Conservation (phyloP, 176 grass and related monocot genomes). For the Oryza rufipogon region DNA sequence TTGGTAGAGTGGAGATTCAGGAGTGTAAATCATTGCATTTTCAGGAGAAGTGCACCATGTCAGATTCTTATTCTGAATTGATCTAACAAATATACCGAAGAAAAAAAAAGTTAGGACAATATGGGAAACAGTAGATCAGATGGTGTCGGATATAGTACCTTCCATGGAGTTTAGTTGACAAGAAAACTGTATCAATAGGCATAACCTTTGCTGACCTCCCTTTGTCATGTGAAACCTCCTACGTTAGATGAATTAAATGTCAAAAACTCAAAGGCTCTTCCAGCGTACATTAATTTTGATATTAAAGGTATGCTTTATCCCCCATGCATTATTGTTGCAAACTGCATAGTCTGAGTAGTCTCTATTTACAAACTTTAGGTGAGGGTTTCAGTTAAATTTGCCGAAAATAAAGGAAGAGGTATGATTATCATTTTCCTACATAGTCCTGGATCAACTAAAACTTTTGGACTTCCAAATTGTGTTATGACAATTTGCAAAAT, state of each 20-base stretch:
- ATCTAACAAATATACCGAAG: constrained; percentile 37
- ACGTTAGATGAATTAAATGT: constrained; percentile 31
- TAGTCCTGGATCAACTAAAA: constrained; percentile 7
- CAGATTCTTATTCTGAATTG: constrained; percentile 63
- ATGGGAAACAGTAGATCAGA: constrained; percentile 6
- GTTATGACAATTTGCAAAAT: not conserved
- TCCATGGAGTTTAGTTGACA: constrained; percentile 65
- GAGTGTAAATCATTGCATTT: constrained; percentile 58
- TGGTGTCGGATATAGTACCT: constrained; percentile 56
- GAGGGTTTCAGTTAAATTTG: not conserved
- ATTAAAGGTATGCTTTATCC: not conserved
- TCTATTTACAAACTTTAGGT: not conserved
- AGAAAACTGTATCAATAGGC: constrained; percentile 59
- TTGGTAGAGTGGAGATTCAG: constrained; percentile 53
- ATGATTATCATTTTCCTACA: not conserved
- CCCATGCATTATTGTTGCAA: not conserved
- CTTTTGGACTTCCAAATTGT: not conserved
- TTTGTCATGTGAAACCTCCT: constrained; percentile 51
- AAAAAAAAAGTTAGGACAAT: constrained; percentile 31
- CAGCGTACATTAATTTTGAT: not conserved
- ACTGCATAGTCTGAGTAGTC: not conserved
- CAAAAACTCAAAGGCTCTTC: constrained; percentile 2
- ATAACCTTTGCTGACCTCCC: constrained; percentile 64
- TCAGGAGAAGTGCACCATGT: constrained; percentile 61
- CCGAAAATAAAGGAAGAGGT: not conserved